These are phyloP conservation scores for Lablab purpureus DNA, from an alignment of 306 rosid genomes.

Conservation along the genomic window DNA sequence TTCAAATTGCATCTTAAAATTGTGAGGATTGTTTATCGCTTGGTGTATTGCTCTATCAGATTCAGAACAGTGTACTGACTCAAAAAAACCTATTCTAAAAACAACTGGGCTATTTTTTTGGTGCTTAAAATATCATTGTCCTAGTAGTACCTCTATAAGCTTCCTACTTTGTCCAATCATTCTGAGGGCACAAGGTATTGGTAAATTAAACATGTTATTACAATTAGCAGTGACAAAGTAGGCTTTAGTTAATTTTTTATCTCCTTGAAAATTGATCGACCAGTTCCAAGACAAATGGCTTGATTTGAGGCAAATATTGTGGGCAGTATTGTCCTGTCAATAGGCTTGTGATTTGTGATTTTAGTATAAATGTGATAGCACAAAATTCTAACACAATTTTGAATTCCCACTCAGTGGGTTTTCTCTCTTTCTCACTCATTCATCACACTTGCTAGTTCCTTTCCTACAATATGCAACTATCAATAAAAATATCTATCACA, in stretches of 20 bases:
- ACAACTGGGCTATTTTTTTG: neutral
- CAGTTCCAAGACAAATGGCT: neutral
- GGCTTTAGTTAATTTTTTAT: neutral
- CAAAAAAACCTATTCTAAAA: constrained; percentile 10
- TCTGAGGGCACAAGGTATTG: neutral
- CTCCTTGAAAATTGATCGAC: neutral
- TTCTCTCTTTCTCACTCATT: constrained; percentile 12
- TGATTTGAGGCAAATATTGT: constrained; percentile 10
- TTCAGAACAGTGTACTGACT: constrained; percentile 2
- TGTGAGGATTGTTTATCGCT: neutral
- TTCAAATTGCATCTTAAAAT: neutral
- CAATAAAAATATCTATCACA: neutral
- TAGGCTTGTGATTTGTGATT: neutral
- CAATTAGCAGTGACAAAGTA: neutral
- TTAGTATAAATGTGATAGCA: neutral
- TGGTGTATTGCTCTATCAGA: neutral
- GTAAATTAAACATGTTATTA: constrained; percentile 2
- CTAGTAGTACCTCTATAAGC: neutral
- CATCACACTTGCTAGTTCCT: constrained; percentile 1
- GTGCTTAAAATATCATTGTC: constrained; percentile 25
- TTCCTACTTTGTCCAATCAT: neutral
- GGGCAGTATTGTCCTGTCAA: constrained; percentile 18
- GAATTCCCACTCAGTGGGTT: constrained; percentile 18
- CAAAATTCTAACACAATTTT: constrained; percentile 14
- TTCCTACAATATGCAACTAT: neutral